phyloP scores from a whole-genome alignment of 441 rosid genomes.

The Adansonia rubrostipa region DNA sequence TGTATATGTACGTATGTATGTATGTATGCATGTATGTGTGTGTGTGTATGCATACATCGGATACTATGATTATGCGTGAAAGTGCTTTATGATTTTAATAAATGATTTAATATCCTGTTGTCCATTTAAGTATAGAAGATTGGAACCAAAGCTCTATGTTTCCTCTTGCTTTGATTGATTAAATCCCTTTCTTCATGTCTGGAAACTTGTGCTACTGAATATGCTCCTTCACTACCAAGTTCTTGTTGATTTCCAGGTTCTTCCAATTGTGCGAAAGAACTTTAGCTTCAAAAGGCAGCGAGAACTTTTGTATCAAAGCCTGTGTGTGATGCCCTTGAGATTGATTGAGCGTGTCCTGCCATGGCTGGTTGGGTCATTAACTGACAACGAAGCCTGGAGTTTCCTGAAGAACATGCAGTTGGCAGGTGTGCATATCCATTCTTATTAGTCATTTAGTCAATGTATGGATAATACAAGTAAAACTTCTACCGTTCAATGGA shows the following conservation, averaged over 20 bases:
- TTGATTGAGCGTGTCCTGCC: conserved; percentile 75
- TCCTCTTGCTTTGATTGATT: conserved; percentile 13
- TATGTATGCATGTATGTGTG: too few relatives aligned
- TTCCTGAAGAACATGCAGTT: conserved; percentile 67
- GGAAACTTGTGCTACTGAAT: conserved; percentile 17
- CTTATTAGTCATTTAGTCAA: conserved; percentile 15
- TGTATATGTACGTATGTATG: too few relatives aligned
- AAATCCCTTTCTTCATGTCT: background rate
- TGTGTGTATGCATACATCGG: too few relatives aligned
- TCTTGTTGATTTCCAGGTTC: conserved; percentile 54
- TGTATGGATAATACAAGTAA: background rate
- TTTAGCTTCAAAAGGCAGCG: conserved; percentile 68
- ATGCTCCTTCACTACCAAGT: conserved; percentile 28
- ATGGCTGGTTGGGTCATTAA: conserved; percentile 65
- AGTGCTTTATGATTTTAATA: background rate
- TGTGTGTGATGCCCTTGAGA: conserved; percentile 79
- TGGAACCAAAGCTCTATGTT: conserved; percentile 19
- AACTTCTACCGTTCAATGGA: conserved; percentile 21
- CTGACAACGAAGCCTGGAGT: conserved; percentile 65
- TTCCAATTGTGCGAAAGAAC: conserved; percentile 71
- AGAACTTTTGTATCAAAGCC: conserved; percentile 71
- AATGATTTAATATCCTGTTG: background rate
- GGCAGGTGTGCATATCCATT: conserved; percentile 53
- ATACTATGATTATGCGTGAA: background rate
- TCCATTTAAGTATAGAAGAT: background rate